phyloP scores from a whole-genome alignment of 2,329 filamentous ascomycete genomes.

The Fusarium gaditjirri region DNA sequence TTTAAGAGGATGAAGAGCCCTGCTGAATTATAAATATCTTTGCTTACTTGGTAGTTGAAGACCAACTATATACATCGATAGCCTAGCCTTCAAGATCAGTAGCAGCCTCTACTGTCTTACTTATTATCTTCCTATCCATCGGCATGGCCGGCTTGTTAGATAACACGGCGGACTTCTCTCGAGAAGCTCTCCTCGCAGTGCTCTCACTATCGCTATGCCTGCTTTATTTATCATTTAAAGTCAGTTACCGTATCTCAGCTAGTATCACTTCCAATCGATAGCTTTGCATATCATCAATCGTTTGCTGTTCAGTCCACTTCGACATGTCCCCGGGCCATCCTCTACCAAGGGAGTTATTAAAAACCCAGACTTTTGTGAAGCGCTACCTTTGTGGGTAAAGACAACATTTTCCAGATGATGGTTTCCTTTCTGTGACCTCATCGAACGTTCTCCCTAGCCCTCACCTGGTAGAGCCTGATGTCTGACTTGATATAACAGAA shows the following conservation, averaged over 20 bases:
- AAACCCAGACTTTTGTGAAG: background rate
- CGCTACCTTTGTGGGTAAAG: background rate
- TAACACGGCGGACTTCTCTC: background rate
- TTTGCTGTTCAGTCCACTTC: background rate
- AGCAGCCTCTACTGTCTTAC: fast-evolving
- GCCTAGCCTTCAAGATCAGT: background rate
- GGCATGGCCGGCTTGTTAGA: background rate
- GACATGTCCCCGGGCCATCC: background rate
- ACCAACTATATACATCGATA: background rate
- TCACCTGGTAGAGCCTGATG: fast-evolving
- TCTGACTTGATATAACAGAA: background rate
- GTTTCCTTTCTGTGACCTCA: fast-evolving
- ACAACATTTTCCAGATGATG: background rate
- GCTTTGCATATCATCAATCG: background rate
- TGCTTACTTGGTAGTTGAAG: too few species aligned
- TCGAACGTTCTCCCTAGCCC: fast-evolving
- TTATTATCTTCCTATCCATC: background rate
- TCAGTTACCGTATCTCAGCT: fast-evolving
- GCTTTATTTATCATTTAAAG: background rate
- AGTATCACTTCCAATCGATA: fast-evolving
- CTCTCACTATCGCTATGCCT: background rate
- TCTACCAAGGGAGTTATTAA: background rate
- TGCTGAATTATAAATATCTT: too few species aligned
- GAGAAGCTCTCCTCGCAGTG: background rate
- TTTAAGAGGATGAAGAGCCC: background rate